Evolutionary conservation across 164 flowering plant species (phyloP).

Genomic region (Chimonanthus praecox): DNA sequence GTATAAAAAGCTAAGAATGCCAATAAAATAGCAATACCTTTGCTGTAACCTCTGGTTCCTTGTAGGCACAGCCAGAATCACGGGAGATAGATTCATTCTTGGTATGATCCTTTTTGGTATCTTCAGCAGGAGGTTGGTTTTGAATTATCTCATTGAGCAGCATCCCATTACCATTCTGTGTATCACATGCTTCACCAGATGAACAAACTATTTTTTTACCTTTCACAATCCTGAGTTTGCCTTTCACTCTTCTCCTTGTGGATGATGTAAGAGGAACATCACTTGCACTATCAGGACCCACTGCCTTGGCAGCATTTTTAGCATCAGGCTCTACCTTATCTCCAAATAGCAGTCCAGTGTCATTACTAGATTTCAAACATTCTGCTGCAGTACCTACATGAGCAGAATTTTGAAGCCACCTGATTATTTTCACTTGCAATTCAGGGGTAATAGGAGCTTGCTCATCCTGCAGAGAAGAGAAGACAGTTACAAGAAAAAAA

Average conservation of each 20-base stretch:
- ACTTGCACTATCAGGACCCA: conserved; percentile 32
- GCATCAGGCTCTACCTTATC: conserved; percentile 26
- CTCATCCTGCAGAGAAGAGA: conserved; percentile 42
- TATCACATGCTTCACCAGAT: conserved; percentile 23
- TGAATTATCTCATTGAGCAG: conserved; percentile 18
- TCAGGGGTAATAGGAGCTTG: conserved; percentile 34
- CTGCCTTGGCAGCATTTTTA: conserved; percentile 26
- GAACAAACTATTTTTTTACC: conserved; percentile 30
- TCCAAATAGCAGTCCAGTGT: conserved; percentile 20
- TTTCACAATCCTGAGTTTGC: conserved; percentile 38
- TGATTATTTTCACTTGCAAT: conserved; percentile 42
- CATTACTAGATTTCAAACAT: conserved; percentile 30
- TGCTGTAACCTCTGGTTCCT: conserved; percentile 14
- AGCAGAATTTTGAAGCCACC: conserved; percentile 68
- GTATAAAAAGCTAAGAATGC: not conserved
- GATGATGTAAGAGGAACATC: conserved; percentile 49
- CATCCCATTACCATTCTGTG: conserved; percentile 28
- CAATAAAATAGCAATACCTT: conserved; percentile 33
- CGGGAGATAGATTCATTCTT: conserved; percentile 16
- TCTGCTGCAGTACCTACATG: conserved; percentile 33
- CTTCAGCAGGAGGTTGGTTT: conserved; percentile 22
- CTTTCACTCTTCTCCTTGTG: conserved; percentile 52
- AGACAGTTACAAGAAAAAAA: conserved; percentile 1
- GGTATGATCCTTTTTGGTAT: conserved; percentile 11
- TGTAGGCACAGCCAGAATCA: conserved; percentile 7